Percentiles rank a stretch among this genome's conserved stretches.
phyloP scores from a whole-genome alignment of 768 basidiomycete species.

The Suillus placidus region DNA sequence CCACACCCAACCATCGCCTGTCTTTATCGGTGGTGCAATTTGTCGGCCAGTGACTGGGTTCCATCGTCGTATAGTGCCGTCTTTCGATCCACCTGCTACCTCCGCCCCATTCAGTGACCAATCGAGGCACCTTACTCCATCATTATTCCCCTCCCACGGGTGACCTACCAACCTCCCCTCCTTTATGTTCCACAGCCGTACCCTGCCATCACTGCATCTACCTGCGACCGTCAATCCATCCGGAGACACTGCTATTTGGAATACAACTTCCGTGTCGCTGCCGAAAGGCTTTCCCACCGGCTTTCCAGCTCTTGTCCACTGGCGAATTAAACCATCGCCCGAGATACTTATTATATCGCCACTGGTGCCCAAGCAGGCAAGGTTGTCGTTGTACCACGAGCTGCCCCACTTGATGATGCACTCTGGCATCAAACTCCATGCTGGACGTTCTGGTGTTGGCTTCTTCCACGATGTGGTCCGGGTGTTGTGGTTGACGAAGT shows the following conservation, averaged over 20 bases:
- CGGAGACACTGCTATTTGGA: background rate
- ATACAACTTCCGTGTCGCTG: no score
- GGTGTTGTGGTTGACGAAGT: background rate
- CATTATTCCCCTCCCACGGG: background rate
- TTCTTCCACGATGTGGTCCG: background rate
- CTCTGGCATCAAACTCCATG: background rate
- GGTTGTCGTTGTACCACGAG: background rate
- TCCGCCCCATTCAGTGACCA: slow-evolving; percentile 16
- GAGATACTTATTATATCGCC: background rate
- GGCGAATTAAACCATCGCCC: background rate
- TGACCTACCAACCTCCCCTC: background rate
- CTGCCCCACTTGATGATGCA: background rate
- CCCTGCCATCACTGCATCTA: background rate
- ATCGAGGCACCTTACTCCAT: slow-evolving; percentile 1
- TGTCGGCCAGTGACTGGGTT: slow-evolving; percentile 2
- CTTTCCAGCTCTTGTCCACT: background rate
- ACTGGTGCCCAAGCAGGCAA: background rate
- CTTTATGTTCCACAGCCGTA: background rate
- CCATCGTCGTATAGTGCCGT: slow-evolving; percentile 18
- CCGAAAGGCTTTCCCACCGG: background rate
- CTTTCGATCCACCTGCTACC: slow-evolving; percentile 11
- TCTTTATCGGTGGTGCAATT: background rate
- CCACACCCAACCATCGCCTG: background rate
- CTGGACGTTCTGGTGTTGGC: background rate
- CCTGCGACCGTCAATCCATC: background rate